Evolutionary conservation across 306 rosid genomes (phyloP), one percentile per base, ranked within the genome.

Genomic region (Biancaea sappan): DNA sequence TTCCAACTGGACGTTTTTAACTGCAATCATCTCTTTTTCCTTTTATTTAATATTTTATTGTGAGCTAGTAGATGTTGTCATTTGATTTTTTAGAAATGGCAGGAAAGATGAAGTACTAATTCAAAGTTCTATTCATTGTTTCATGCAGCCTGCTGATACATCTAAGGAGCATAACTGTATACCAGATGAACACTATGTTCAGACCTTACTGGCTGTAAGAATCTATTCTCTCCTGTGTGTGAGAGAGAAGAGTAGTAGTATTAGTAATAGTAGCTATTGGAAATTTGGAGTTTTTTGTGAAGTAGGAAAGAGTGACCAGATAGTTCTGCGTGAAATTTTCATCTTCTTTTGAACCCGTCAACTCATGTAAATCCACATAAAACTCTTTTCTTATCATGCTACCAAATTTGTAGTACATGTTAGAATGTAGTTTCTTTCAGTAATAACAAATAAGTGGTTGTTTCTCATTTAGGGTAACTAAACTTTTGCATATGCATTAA

Each of bases 171-270:
- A 95, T 79, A 95, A 95, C 79, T 95, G 99, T 76, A 95, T 95
- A 80, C 97, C 99, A 4, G 99, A 95, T 65, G 99, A 95, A 75
- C 99, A 95, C 86, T 95, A 88, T 73, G 96, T 95, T 69, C 99
- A 84, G 84, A 94, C 99, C 51, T 81, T 94, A 78, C 46, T 94
- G 57, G 98, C 99, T 31, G 99, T 94, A 88, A 83, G 97, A 75
- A 79, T 68, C 65, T 31, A 64, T 54, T 72, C 11, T 54, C 47
- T 43, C 61, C 57, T 48, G 21, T 6, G 50, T 38, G 46, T 53
- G 34, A 22, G 68, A 13, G 47, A 13, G 47, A 34, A 35, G 38
- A 58, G 35, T 51, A 10, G 60, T 22, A 14, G 61, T 13, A 28
- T 18, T 52, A n/a, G n/a, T n/a, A n/a, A n/a, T n/a, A n/a, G n/a